phyloP scores from a whole-genome alignment of 1,284 basidiomycete species.

The Tilletia caries region DNA sequence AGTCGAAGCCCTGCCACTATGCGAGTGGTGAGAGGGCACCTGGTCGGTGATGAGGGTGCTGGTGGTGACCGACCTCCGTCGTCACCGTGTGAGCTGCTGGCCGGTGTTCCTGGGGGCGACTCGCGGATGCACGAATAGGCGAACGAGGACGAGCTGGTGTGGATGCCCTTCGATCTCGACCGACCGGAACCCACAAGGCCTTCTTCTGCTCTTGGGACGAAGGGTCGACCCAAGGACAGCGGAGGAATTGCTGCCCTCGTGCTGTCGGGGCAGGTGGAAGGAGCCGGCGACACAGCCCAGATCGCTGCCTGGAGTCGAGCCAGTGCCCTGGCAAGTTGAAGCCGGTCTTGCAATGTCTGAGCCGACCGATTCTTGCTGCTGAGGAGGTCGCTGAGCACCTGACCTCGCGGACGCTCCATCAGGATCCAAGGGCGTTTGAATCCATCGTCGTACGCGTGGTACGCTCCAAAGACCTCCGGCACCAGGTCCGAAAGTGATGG shows the following conservation, averaged over 20 bases:
- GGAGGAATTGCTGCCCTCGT: too few relatives aligned
- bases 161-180: too few relatives aligned
- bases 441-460: not conserved
- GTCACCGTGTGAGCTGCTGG: too few relatives aligned
- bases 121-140: too few relatives aligned
- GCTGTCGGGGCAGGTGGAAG: not conserved
- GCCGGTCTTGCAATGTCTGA: not conserved
- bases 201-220: too few relatives aligned
- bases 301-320: constrained; percentile 4
- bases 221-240: not conserved
- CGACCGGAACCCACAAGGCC: too few relatives aligned
- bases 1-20: not conserved
- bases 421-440: not conserved
- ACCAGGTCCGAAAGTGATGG: too few relatives aligned
- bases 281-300: not conserved
- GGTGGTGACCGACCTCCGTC: too few relatives aligned
- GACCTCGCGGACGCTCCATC: not conserved
- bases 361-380: not conserved
- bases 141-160: too few relatives aligned
- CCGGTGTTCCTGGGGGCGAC: too few relatives aligned
- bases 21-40: not conserved
- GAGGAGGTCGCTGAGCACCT: not conserved
- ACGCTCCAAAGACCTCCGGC: too few relatives aligned
- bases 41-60: too few relatives aligned
- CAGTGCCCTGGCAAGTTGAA: not conserved